phyloP scores from a whole-genome alignment of 768 basidiomycete species.

The Agaricus subrufescens region DNA sequence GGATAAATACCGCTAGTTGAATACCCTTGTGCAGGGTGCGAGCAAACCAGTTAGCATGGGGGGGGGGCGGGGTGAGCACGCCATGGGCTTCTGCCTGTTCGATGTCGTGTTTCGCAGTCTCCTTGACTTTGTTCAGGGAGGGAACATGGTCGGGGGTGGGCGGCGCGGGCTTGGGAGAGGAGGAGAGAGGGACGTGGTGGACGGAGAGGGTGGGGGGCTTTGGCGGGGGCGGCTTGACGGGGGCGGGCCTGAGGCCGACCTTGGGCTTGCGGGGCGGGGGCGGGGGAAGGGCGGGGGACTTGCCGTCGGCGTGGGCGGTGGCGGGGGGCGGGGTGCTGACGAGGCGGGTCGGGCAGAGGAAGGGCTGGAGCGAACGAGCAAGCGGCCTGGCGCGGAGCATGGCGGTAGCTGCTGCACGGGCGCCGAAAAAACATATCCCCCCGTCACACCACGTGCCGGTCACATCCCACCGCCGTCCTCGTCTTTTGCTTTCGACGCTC shows the following conservation, averaged over 20 bases:
- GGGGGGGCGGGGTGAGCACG: conserved; percentile 61
- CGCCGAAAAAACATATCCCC: background rate
- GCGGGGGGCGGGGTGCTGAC: conserved; percentile 12
- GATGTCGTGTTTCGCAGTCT: conserved; percentile 58
- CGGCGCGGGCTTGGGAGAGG: conserved; percentile 11
- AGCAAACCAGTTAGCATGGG: conserved; percentile 51
- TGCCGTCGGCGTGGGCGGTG: background rate
- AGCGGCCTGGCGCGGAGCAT: conserved; percentile 15
- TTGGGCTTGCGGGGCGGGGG: conserved; percentile 38
- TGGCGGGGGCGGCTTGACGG: conserved; percentile 35
- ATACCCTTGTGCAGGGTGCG: conserved; percentile 45
- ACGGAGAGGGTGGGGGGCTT: conserved; percentile 16
- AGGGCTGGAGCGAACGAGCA: background rate
- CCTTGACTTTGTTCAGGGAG: conserved; percentile 34
- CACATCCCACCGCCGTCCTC: background rate
- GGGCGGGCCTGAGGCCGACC: conserved; percentile 61
- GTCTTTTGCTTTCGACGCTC: background rate
- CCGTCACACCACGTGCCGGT: background rate
- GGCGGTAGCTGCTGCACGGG: background rate
- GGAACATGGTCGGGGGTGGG: conserved; percentile 14
- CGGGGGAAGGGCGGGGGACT: conserved; percentile 12
- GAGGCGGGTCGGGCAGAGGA: conserved; percentile 8
- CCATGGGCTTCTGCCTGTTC: conserved; percentile 64
- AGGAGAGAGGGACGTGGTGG: conserved; percentile 16
- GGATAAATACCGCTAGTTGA: conserved; percentile 36